phyloP scores from a whole-genome alignment of 1,284 basidiomycete genomes.

The Moesziomyces antarcticus region DNA sequence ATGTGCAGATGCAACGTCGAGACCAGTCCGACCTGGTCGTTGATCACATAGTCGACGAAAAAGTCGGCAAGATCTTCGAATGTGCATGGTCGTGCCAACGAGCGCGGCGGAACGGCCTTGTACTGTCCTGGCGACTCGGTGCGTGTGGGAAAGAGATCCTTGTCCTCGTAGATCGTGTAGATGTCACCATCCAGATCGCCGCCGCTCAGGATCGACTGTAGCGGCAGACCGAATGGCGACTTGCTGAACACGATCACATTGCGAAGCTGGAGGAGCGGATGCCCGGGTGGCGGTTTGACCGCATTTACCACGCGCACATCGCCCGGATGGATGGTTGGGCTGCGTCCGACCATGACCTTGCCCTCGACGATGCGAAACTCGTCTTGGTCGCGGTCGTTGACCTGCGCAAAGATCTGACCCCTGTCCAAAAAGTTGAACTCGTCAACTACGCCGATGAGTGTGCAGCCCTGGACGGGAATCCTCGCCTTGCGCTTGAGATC shows the following conservation, averaged over 20 bases:
- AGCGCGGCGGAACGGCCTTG: constrained; percentile 70
- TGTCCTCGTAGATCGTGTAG: constrained; percentile 70
- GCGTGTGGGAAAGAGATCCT: constrained; percentile 71
- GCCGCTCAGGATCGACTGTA: constrained; percentile 44
- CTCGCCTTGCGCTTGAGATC: constrained; percentile 40
- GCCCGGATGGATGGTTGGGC: constrained; percentile 48
- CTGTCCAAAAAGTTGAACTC: constrained; percentile 31
- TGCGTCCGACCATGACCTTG: constrained; percentile 41
- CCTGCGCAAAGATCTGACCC: constrained; percentile 41
- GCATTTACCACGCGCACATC: constrained; percentile 42
- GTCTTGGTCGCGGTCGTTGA: constrained; percentile 17
- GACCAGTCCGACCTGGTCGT: constrained; percentile 74
- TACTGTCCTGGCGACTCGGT: constrained; percentile 73
- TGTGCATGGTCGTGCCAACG: constrained; percentile 71
- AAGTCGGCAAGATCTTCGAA: constrained; percentile 80
- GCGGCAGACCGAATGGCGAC: constrained; percentile 14
- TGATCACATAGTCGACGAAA: constrained; percentile 74
- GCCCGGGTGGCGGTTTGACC: constrained; percentile 24
- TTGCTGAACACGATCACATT: constrained; percentile 50
- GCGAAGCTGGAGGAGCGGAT: constrained; percentile 37
- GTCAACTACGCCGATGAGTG: constrained; percentile 41
- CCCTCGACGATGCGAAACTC: constrained; percentile 24
- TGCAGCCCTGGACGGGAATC: constrained; percentile 20
- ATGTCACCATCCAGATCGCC: constrained; percentile 52
- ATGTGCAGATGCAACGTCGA: constrained; percentile 75